Conservation (phyloP, 768 basidiomycete species). For the Russula brevipes region DNA sequence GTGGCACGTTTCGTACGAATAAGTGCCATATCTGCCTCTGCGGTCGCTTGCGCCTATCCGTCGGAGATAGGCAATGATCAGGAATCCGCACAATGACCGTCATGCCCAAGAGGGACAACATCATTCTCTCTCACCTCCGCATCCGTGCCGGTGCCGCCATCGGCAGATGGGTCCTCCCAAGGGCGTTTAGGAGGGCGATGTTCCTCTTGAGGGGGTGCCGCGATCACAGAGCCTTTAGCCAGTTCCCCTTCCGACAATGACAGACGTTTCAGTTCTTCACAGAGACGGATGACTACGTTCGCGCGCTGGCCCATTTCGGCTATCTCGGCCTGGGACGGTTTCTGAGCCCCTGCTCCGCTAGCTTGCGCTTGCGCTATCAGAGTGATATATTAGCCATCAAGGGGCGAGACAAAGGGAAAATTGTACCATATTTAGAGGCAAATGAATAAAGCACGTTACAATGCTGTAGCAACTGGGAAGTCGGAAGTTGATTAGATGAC, state of each 20-base stretch:
- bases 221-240: conserved; percentile 25
- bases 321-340: conserved; percentile 50
- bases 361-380: conserved; percentile 37
- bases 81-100: conserved; percentile 17
- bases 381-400: background rate
- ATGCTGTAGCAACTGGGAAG: conserved; percentile 50
- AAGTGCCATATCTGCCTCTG: conserved; percentile 81
- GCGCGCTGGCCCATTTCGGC: conserved; percentile 68
- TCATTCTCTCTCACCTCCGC: conserved; percentile 20
- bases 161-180: conserved; percentile 68
- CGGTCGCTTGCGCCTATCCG: conserved; percentile 51
- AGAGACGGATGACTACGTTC: conserved; percentile 57
- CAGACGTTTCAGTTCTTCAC: conserved; percentile 54
- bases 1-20: conserved; percentile 76
- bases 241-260: conserved; percentile 28
- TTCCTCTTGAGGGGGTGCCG: conserved; percentile 38
- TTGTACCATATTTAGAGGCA: conserved; percentile 61
- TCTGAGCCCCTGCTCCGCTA: conserved; percentile 42
- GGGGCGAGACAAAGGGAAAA: background rate
- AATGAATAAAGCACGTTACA: conserved; percentile 59
- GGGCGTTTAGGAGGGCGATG: conserved; percentile 68
- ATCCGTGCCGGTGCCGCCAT: conserved; percentile 28
- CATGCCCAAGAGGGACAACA: conserved; percentile 14
- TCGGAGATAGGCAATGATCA: conserved; percentile 27
- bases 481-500: conserved; percentile 12